Percentiles rank a stretch among this genome's conserved stretches.
These are phyloP conservation scores for Cladosporium sp. DNA, from an alignment of 2,329 filamentous ascomycete genomes.

Conservation along the genomic window DNA sequence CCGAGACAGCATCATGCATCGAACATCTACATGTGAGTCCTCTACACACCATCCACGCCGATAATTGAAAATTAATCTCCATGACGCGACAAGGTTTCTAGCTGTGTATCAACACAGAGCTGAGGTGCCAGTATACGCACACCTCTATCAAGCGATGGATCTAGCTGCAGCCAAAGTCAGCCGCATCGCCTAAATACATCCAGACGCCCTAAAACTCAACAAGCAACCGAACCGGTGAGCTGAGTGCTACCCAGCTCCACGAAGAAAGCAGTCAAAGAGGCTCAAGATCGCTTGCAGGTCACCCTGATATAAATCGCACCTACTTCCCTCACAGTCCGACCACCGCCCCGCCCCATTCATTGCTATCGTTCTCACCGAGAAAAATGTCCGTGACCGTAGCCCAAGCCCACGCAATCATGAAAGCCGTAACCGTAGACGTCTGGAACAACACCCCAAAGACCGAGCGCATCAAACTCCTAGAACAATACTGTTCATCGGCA, in stretches of 20 bases:
- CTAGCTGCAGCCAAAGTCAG: neutral
- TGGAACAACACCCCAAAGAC: neutral
- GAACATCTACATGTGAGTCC: no score
- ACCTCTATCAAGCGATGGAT: neutral
- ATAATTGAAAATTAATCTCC: no score
- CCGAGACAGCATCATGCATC: no score
- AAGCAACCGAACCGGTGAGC: neutral
- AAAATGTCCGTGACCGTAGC: neutral
- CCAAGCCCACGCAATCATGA: neutral
- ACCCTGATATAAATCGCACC: no score
- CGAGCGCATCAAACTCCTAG: neutral
- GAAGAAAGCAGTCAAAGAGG: neutral
- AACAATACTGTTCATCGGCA: neutral
- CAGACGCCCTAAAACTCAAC: neutral
- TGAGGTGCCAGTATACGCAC: no score
- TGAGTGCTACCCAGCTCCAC: no score
- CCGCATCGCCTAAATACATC: neutral
- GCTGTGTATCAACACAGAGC: no score
- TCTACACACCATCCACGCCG: no score
- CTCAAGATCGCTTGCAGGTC: no score
- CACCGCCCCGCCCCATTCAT: neutral
- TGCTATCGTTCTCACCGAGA: no score
- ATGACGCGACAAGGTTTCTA: no score
- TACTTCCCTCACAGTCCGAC: no score
- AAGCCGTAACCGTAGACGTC: neutral